Evolutionary conservation across 768 basidiomycete species (phyloP), one percentile per base, ranked within the genome.

Genomic region (Cystofilobasidium bisporidii): DNA sequence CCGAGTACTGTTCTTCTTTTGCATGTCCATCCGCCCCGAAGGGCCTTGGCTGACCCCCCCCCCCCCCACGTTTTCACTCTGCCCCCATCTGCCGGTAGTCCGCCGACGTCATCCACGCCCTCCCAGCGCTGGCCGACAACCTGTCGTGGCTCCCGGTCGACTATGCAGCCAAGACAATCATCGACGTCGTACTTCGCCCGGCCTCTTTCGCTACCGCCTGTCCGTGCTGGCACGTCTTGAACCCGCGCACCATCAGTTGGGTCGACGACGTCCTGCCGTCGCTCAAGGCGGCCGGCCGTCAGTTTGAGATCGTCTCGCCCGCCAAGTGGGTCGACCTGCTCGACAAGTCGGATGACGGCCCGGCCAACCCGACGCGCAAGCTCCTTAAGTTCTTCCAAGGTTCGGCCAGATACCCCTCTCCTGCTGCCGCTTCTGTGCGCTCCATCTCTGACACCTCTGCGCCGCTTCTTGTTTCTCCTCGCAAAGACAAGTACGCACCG

Each of bases 101-200:
- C 3, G 79, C 78, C 26, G 76, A 81, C 43, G 79, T 77, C 0
- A 62, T 75, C 22, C 68, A 72, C 14, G 72, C 74, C 1, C 71
- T 79, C 4, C 78, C 78, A 0, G 69, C 72, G 18, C 72, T 78
- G 14, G 71, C 76, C 30, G 77, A 78, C 47, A 72, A 76, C 33
- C 78, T 78, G 5, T 79, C 81, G 0, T 84, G 83, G 82, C 76
- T 84, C 1, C 82, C 83, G 0, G 82, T 83, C 61, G 79, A 85
- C 75, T 78, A 76, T 61, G 83, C 83, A 0, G 83, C 79, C 11
- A 75, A 75, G 40, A 79, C 78, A 22, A 82, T 84, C 69, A 71
- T 77, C 45, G 82, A 84, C 67, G 77, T 84, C 61, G 75, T 81
- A 70, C 20, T 67, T 59, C 8, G 58, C 65, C 80, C 5, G 78